These are phyloP conservation scores for Hura crepitans DNA, from an alignment of 441 rosid genomes.

Conservation along the genomic window DNA sequence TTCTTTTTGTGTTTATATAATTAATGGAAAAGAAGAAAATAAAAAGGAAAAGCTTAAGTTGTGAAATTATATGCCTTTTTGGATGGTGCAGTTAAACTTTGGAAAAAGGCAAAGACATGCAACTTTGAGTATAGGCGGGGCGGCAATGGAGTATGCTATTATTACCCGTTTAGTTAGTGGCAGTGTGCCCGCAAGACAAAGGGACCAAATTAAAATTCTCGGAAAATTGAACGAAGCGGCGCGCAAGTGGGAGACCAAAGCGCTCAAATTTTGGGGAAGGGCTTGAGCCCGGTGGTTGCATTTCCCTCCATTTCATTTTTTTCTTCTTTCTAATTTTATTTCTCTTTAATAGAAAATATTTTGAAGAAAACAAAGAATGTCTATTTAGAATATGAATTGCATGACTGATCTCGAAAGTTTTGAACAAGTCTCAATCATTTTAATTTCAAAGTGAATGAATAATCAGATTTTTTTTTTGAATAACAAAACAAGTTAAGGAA, in stretches of 20 bases:
- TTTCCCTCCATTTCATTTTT: not conserved
- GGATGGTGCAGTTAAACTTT: not conserved
- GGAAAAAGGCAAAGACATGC: not conserved
- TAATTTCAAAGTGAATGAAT: too few relatives aligned
- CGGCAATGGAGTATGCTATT: not conserved
- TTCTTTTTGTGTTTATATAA: too few relatives aligned
- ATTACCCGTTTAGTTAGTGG: too few relatives aligned
- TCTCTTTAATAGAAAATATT: not conserved
- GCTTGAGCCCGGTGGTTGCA: not conserved
- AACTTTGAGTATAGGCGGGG: not conserved
- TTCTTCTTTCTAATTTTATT: not conserved
- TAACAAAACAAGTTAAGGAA: too few relatives aligned
- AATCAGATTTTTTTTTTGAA: too few relatives aligned
- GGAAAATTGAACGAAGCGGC: not conserved
- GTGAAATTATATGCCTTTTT: not conserved
- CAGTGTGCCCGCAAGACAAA: too few relatives aligned
- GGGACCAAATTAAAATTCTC: not conserved
- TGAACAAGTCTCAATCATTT: too few relatives aligned
- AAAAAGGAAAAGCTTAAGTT: not conserved
- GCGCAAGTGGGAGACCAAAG: constrained; percentile 1
- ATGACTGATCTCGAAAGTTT: too few relatives aligned
- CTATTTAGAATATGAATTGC: too few relatives aligned
- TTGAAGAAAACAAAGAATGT: too few relatives aligned
- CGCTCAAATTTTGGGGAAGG: not conserved
- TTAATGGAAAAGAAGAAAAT: not conserved